Evolutionary conservation across 192 early-diverging fungal genomes (phyloP), one percentile per base, ranked within the genome.

Genomic region (Gonapodya prolifera): DNA sequence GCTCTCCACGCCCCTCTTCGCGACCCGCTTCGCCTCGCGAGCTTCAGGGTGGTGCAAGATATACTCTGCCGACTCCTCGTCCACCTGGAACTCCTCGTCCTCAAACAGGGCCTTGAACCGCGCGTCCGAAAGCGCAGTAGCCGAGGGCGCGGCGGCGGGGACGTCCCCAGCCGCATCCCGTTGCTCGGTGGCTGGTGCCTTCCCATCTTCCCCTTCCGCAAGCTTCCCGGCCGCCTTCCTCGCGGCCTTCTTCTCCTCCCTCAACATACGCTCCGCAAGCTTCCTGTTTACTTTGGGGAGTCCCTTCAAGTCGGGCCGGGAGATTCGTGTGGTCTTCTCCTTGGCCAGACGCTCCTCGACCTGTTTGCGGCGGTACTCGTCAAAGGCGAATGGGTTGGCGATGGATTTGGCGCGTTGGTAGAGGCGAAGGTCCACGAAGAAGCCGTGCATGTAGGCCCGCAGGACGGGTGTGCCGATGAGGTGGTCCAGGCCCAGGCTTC

Each of bases 401-500:
- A 99, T 97, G 0, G 93, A 87, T 85, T 92, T 94, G 45, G 96
- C 96, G 81, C 95, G 94, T 82, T 99, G 94, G 79, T 99, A 98
- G 70, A 99, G 83, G 34, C 95, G 90, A 81, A 95, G 88, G 79
- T 99, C 95, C 69, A 99, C 86, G 82, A 99, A 99, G 91, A 95
- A 99, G 75, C 97, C 97, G 83, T 99, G 97, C 96, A 99, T 97
- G 80, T 99, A 99, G 0, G 96, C 92, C 79, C 94, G 95, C 79
- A 97, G 89, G 2, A 96, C 89, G 78, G 93, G 90, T 34, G 94
- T 94, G 30, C 97, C 97, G 76, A 99, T 86, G 29, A 97, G 86
- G 78, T 98, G 94, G 75, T 96, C 92, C 80, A 99, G 85, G 23
- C 92, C 93, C 77, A 99, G 91, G 29, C 85, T 90, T 77, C 36